Evolutionary conservation across 768 basidiomycete species (phyloP), one percentile per base, ranked within the genome.

Genomic region (Kwoniella sp.): DNA sequence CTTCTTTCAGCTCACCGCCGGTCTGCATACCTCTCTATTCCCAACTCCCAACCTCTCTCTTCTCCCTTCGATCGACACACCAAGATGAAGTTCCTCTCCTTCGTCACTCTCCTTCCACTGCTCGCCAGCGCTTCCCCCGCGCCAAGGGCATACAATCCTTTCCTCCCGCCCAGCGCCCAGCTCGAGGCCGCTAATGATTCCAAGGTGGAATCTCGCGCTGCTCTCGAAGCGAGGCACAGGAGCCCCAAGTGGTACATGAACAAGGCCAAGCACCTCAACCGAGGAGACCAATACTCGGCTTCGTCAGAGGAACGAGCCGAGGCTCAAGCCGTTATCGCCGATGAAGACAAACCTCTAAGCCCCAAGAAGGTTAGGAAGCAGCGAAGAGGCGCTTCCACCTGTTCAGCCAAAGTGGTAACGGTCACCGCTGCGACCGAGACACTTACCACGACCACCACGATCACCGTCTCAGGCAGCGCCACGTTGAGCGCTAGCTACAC

Each of bases 51-150:
- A 12, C 22, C 15, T 15, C 33, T n/a, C 45, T 19, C 19, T 10
- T 41, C 40, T 23, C 20, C 14, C 40, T 23, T 5, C 25, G 8
- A 27, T 41, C 40, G 19, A 41, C 40, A 37, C 40, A 15, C 17
- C 31, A 52, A 43, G 36, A 53, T 54, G 52, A 54, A 43, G 22
- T 43, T 54, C 22, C 45, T 54, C 7, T 46, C 52, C 3, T 38
- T 54, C 20, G 33, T 47, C 37, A 26, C 45, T 10, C 37, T 54
- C n/a, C 26, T 54, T 19, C 52, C 52, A 5, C 25, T 54, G 5
- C 38, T 54, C 20, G 44, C 37, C 25, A 40, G 45, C 10, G 34
- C 51, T 19, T 25, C 23, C 22, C 28, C 45, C 26, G 27, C 27
- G 22, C 15, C 52, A n/a, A 32, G 41, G 28, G 36, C 45, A 2